Base-by-base conservation (phyloP, 257 asterid genomes). In the Thymus mandschuricus region DNA sequence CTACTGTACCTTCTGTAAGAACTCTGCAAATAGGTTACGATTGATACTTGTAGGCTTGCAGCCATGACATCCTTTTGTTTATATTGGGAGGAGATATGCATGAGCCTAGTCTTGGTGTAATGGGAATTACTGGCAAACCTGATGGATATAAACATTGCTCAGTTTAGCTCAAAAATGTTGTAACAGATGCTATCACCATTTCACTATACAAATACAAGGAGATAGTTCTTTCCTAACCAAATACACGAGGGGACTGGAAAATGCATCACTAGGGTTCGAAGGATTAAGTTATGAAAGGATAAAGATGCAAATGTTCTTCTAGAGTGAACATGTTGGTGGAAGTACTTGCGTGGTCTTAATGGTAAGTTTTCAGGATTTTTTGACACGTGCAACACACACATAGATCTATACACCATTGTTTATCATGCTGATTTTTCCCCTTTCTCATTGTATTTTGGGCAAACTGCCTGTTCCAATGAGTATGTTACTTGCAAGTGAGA, bases 91-190 rank as follows among this genome's bases (percentile, higher is more conserved):
- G 21, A 34, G n/a, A 65, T 70, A 58, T 33, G 35, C 64, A 67
- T 59, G 15, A 27, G 44, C 66, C 34, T 31, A 57, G 44, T 31
- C 74, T 1, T 21, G 31, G 40, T 5, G 49, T 15, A 48, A 43
- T 55, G 38, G 1, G 12, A 66, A 1, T 21, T 21, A 11, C 70
- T 58, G 38, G 44, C 75, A 56, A 40, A 52, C 81, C 80, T 79
- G 80, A 56, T 30, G 30, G 12, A 71, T 43, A 27, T 45, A 10
- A n/a, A 21, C 46, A 56, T 54, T 6, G 38, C 3, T 48, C 15
- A 64, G 73, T 49, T 13, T 6, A 57, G 57, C 61, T 58, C 74
- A 50, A 66, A 1, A 10, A 49, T 58, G 64, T 27, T 40, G 30
- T 49, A 13, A 7, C 6, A 38, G 41, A 38, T 21, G 1, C 8